Evolutionary conservation across 495 filamentous ascomycete genomes (phyloP).

Genomic region (Neurospora sp.): DNA sequence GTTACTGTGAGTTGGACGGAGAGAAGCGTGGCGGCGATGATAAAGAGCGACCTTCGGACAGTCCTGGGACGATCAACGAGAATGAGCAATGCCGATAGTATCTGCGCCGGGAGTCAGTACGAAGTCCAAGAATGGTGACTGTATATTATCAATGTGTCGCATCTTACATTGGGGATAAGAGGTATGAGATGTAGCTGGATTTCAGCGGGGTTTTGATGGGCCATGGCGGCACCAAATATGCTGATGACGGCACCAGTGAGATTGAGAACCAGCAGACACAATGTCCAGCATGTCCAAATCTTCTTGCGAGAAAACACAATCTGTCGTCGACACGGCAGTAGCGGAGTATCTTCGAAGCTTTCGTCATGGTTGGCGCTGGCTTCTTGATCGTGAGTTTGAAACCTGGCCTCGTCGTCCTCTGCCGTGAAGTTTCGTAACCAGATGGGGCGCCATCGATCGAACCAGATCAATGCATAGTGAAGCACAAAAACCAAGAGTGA

Average conservation of each 20-base stretch:
- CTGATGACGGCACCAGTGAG: constrained; percentile 2
- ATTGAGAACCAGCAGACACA: constrained; percentile 11
- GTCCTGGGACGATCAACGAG: constrained; percentile 16
- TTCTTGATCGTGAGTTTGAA: neutral
- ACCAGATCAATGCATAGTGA: constrained; percentile 20
- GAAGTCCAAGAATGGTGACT: neutral
- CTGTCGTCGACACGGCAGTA: neutral
- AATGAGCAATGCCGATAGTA: constrained; percentile 15
- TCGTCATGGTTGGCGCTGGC: neutral
- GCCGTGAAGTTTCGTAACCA: constrained; percentile 22
- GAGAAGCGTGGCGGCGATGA: constrained; percentile 13
- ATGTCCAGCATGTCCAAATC: constrained; percentile 13
- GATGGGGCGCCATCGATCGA: constrained; percentile 10
- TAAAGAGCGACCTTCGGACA: constrained; percentile 14
- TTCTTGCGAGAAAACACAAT: neutral
- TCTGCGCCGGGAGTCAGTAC: neutral
- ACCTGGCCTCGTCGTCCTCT: constrained; percentile 3
- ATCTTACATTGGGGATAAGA: constrained; percentile 18
- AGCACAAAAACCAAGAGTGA: constrained; percentile 15
- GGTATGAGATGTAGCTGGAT: constrained; percentile 9
- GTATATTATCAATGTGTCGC: neutral
- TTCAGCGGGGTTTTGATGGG: constrained; percentile 4
- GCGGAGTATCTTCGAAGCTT: neutral
- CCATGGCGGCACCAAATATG: constrained; percentile 1
- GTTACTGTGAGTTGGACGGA: constrained; percentile 8